Base-by-base conservation (phyloP, 345 rosid species). In the Eucalyptus curtisii region DNA sequence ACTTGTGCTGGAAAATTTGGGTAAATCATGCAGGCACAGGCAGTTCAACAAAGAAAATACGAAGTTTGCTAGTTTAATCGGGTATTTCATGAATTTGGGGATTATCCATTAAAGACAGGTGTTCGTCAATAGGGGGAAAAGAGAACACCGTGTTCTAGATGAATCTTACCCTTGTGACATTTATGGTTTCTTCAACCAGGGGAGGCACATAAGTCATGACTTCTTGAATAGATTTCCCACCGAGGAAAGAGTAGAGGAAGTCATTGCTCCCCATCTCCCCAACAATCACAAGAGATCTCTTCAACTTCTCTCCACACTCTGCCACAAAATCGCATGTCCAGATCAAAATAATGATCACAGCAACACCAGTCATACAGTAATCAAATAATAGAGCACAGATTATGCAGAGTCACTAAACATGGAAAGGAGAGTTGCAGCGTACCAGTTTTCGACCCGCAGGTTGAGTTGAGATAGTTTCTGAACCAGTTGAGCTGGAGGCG, bases 191-290 rank as follows among this genome's bases (percentile, higher is more conserved):
- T 86, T 40, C 68, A 25, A 89, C 86, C 49, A 89, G 13, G 44
- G 30, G 31, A 16, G 90, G 90, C 90, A 89, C 90, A 8, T 86
- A 71, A 59, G 76, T 71, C 68, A 19, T 19, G 37, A 86, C 88
- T 71, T 89, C 90, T 53, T 44, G 66, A 22, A 89, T 89, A 30
- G 90, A 66, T 57, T 86, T 89, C n/a, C 90, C 90, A 10, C 9
- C 8, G 25, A 47, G 31, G 52, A 89, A 86, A 13, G 90, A 86
- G 1, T 50, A 86, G 42, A 86, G 66, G 86, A 86, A 86, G 76
- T 89, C 90, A 37, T 89, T 89, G 76, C 90, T 86, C 7, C 90
- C 90, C 49, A 89, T 66, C 86, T 89, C 90, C 52, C 90, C 90
- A 31, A 89, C 90, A 33, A 86, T 79, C 30, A 89, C 85, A 25